A percentile compares a stretch with the other conserved stretches of the same genome.
Conservation (phyloP, 106 monocot genomes). For the Dendrobium nobile region DNA sequence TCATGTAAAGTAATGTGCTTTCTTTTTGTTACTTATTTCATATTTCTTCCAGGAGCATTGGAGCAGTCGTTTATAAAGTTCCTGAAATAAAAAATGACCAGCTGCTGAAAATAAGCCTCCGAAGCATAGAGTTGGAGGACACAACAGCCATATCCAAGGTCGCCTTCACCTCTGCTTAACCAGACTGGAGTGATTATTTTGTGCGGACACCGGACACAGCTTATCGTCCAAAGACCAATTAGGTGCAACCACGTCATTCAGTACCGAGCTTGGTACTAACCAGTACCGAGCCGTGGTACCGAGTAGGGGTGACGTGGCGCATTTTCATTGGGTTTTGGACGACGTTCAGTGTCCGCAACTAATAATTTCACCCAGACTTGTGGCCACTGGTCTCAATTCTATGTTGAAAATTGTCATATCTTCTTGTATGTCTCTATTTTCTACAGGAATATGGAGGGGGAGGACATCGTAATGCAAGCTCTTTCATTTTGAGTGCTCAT, state of each 20-base stretch:
- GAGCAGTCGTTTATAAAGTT: conserved; percentile 65
- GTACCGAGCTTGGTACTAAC: too few species aligned
- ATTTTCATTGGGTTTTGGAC: too few species aligned
- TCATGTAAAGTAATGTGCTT: too few species aligned
- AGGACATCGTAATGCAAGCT: conserved; percentile 65
- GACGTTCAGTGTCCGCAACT: too few species aligned
- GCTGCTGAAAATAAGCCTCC: conserved; percentile 58
- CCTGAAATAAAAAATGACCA: conserved; percentile 36
- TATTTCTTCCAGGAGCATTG: conserved; percentile 40
- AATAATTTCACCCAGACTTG: not conserved
- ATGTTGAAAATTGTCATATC: not conserved
- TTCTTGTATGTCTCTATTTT: not conserved
- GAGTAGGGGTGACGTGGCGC: too few species aligned
- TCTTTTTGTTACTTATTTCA: too few species aligned
- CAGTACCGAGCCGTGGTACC: too few species aligned
- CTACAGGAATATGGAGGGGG: conserved; percentile 64
- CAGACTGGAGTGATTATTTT: not conserved
- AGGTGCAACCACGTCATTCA: too few species aligned
- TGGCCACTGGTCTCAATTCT: not conserved
- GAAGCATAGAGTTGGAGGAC: conserved; percentile 59
- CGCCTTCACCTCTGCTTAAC: not conserved
- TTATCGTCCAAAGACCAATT: too few species aligned
- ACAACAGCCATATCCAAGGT: conserved; percentile 63
- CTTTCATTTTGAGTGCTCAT: conserved; percentile 36
- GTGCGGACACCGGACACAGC: too few species aligned